These are phyloP conservation scores for Sporisorium sorghi DNA, from an alignment of 1,284 basidiomycete genomes.

Conservation along the genomic window DNA sequence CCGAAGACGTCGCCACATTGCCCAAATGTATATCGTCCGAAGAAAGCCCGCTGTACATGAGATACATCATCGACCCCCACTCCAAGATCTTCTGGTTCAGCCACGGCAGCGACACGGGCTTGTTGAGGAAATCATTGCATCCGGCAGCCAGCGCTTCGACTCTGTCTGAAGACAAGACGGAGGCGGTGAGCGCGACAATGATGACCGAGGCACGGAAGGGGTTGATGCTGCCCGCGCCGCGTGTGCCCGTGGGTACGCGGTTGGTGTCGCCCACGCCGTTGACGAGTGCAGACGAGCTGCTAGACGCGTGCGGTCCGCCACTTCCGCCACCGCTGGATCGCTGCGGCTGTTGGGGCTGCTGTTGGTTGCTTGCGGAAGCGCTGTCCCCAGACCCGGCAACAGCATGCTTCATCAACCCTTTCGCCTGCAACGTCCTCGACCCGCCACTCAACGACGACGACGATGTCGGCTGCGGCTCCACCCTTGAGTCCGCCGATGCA, in stretches of 20 bases:
- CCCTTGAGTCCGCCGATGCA: slow-evolving; percentile 23
- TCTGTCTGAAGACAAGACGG: slow-evolving; percentile 89
- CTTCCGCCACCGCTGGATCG: not conserved
- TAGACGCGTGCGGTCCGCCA: not conserved
- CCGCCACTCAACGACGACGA: slow-evolving; percentile 9
- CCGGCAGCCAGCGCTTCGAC: slow-evolving; percentile 95
- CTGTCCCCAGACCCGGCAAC: slow-evolving; percentile 10
- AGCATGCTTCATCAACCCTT: slow-evolving; percentile 29
- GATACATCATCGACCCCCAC: slow-evolving; percentile 78
- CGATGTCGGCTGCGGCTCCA: not conserved
- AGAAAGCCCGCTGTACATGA: slow-evolving; percentile 59
- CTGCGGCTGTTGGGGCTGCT: slow-evolving; percentile 1
- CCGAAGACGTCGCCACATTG: not conserved
- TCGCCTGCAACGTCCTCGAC: slow-evolving; percentile 22
- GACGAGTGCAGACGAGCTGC: slow-evolving; percentile 19
- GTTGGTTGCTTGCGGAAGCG: not conserved
- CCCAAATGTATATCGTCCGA: slow-evolving; percentile 24
- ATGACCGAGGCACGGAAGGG: slow-evolving; percentile 92
- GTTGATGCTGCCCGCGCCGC: slow-evolving; percentile 26
- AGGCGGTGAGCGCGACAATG: slow-evolving; percentile 97
- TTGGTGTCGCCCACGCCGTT: slow-evolving; percentile 17
- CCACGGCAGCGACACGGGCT: slow-evolving; percentile 95
- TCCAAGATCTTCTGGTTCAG: slow-evolving; percentile 98
- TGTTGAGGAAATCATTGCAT: slow-evolving; percentile 98
- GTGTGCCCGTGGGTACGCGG: not conserved